These are phyloP conservation scores for Fusarium sororula DNA, from an alignment of 2,329 filamentous ascomycete species.

Conservation along the genomic window DNA sequence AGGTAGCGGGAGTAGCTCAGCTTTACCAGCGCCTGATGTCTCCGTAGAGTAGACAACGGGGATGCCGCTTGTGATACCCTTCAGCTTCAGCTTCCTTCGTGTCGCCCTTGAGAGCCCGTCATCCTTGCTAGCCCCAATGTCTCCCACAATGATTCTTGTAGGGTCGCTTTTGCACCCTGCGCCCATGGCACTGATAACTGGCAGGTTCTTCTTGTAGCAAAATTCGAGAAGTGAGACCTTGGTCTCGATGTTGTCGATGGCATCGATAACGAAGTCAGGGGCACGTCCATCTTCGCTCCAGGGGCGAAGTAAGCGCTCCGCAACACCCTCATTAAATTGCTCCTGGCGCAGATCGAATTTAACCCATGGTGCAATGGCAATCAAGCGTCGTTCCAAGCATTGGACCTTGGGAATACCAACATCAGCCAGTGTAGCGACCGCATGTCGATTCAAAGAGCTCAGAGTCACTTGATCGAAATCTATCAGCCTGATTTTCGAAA, in stretches of 20 bases:
- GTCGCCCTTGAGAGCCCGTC: conserved; percentile 90
- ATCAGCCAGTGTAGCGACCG: conserved; percentile 91
- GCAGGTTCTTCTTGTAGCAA: conserved; percentile 79
- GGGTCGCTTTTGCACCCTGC: conserved; percentile 91
- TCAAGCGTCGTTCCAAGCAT: conserved; percentile 79
- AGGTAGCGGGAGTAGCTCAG: conserved; percentile 83
- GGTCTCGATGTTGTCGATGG: conserved; percentile 97
- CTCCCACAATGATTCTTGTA: conserved; percentile 87
- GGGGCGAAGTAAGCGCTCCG: conserved; percentile 71
- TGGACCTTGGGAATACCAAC: conserved; percentile 93
- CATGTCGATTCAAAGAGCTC: conserved; percentile 94
- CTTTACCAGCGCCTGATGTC: conserved; percentile 89
- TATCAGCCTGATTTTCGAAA: conserved; percentile 85
- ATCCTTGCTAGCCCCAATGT: conserved; percentile 88
- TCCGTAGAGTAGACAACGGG: conserved; percentile 94
- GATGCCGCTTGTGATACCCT: conserved; percentile 85
- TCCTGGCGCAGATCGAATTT: conserved; percentile 87
- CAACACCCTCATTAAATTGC: conserved; percentile 77
- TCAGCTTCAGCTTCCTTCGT: conserved; percentile 77
- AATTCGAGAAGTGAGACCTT: conserved; percentile 92
- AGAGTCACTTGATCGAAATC: conserved; percentile 98
- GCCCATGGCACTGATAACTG: conserved; percentile 94
- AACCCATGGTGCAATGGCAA: conserved; percentile 92
- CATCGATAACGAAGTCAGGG: conserved; percentile 93
- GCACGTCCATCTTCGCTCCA: conserved; percentile 69